Percentiles rank a stretch among this genome's conserved stretches.
phyloP scores from a whole-genome alignment of 2,329 filamentous ascomycete species.

The Epichloe typhina region DNA sequence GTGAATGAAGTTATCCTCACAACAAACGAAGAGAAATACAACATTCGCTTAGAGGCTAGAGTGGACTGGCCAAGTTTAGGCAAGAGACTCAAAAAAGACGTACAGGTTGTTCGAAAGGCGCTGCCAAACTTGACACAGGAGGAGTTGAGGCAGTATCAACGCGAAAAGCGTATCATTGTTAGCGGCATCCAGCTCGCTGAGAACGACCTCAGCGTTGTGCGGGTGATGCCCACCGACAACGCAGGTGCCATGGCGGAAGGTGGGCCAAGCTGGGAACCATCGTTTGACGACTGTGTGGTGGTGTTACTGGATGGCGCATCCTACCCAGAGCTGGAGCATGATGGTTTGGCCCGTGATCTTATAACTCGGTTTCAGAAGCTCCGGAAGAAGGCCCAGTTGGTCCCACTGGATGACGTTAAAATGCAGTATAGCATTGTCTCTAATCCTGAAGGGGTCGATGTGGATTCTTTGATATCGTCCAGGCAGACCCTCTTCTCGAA shows the following conservation, averaged over 20 bases:
- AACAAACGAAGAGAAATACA: conserved; percentile 69
- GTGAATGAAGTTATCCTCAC: conserved; percentile 55
- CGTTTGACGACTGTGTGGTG: conserved; percentile 38
- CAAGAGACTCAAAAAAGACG: conserved; percentile 87
- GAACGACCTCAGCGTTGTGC: conserved; percentile 47
- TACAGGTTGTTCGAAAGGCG: conserved; percentile 72
- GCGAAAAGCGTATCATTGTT: conserved; percentile 46
- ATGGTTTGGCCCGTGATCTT: conserved; percentile 41
- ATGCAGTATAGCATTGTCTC: not conserved
- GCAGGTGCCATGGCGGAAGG: not conserved
- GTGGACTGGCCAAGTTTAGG: conserved; percentile 82
- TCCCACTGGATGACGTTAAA: not conserved
- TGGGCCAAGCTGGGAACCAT: conserved; percentile 12
- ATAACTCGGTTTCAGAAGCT: not conserved
- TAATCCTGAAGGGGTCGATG: not conserved
- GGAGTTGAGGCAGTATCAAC: conserved; percentile 61
- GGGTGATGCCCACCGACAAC: conserved; percentile 3
- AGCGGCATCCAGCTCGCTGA: conserved; percentile 24
- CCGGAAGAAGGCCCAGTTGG: conserved; percentile 12
- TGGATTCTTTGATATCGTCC: not conserved
- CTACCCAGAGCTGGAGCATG: conserved; percentile 66
- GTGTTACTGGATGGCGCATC: conserved; percentile 64
- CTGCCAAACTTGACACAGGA: conserved; percentile 60
- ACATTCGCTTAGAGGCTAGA: conserved; percentile 69
- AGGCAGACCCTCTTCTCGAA: not conserved